Conservation (phyloP, 768 basidiomycete genomes). For the Amanita jacksonii region DNA sequence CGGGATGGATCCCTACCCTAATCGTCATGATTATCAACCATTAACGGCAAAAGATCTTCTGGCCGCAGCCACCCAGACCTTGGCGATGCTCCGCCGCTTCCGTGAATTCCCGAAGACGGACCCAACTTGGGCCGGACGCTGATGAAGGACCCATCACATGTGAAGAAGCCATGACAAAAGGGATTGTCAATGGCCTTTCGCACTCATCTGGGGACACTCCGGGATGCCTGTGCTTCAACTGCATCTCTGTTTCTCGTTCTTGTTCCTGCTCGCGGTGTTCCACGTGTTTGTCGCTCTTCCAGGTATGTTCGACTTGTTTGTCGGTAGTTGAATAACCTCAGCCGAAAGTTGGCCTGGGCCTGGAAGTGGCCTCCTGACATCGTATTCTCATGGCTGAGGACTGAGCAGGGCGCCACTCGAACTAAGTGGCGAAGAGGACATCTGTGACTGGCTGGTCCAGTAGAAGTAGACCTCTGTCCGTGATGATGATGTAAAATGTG, state of each 20-base stretch:
- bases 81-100: too few relatives aligned
- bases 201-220: constrained; percentile 32
- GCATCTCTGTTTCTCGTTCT: constrained; percentile 12
- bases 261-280: constrained; percentile 10
- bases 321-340: constrained; percentile 44
- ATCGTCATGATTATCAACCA: too few relatives aligned
- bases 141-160: too few relatives aligned
- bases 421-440: constrained; percentile 18
- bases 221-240: neutral
- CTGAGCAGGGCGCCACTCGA: constrained; percentile 18
- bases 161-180: constrained; percentile 43
- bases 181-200: constrained; percentile 43
- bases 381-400: constrained; percentile 23
- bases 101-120: too few relatives aligned
- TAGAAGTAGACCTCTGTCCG: constrained; percentile 12
- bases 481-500: constrained; percentile 38
- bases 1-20: too few relatives aligned
- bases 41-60: too few relatives aligned
- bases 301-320: constrained; percentile 23
- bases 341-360: constrained; percentile 32
- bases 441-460: constrained; percentile 15
- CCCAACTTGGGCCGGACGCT: too few relatives aligned
- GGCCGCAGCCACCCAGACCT: too few relatives aligned
- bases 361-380: constrained; percentile 23
- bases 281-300: constrained; percentile 5